Conservation (phyloP, 169 alveolate species). For the Theileria parva region DNA sequence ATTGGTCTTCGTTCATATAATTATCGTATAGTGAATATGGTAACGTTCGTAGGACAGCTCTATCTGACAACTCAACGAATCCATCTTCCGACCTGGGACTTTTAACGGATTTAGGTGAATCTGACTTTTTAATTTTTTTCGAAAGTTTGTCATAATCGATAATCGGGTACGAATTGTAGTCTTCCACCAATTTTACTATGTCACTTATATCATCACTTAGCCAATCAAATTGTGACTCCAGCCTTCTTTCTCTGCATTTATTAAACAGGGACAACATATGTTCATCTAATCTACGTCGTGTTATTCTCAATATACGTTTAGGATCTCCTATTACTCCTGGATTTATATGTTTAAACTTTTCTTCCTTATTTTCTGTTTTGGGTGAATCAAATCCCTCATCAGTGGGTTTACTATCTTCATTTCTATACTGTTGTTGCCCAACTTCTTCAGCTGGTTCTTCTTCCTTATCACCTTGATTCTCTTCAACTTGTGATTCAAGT, state of each 20-base stretch:
- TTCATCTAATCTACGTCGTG: slow-evolving; percentile 11
- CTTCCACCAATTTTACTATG: background rate
- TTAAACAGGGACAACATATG: slow-evolving; percentile 3
- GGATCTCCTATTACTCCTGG: slow-evolving; percentile 25
- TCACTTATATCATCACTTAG: slow-evolving; percentile 5
- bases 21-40: slow-evolving; percentile 31
- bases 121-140: background rate
- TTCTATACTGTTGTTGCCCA: background rate
- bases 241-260: background rate
- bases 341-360: background rate
- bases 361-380: background rate
- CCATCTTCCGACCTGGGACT: background rate
- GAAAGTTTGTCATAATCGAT: background rate
- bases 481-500: background rate
- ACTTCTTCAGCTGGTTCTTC: background rate
- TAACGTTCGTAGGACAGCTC: background rate
- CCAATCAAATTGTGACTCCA: background rate
- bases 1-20: slow-evolving; percentile 44
- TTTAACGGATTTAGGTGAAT: background rate
- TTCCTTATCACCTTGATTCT: background rate
- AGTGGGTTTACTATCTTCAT: background rate
- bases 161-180: slow-evolving; percentile 27
- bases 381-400: background rate
- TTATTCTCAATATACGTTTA: background rate
- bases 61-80: background rate